Conservation (phyloP, 1,284 basidiomycete genomes). For the Ustilago sp. region DNA sequence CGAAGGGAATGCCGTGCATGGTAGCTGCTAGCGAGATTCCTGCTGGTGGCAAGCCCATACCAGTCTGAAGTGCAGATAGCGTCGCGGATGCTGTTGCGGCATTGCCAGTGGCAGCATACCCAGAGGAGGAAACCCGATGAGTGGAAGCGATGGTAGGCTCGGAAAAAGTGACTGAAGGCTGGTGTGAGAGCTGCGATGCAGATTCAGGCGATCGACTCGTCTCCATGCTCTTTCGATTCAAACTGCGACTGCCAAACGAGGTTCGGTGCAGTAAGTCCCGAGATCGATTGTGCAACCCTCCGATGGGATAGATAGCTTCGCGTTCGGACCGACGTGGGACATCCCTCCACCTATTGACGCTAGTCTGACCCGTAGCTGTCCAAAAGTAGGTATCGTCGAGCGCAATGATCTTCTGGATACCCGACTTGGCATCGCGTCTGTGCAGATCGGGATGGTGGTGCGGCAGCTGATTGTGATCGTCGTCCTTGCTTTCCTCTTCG, state of each 20-base stretch:
- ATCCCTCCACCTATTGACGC: conserved; percentile 83
- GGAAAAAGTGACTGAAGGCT: conserved; percentile 47
- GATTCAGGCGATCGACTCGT: conserved; percentile 34
- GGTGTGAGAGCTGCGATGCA: conserved; percentile 5
- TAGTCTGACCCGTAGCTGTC: conserved; percentile 87
- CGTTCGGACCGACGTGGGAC: conserved; percentile 68
- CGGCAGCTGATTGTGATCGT: conserved; percentile 8
- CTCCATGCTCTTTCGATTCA: conserved; percentile 35
- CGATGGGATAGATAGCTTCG: conserved; percentile 55
- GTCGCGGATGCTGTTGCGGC: conserved; percentile 13
- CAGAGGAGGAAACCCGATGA: conserved; percentile 11
- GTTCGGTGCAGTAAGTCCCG: conserved; percentile 26
- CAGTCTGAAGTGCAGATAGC: conserved; percentile 29
- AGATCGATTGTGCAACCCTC: conserved; percentile 18
- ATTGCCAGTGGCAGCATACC: not conserved
- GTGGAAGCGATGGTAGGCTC: conserved; percentile 20
- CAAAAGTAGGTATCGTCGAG: conserved; percentile 89
- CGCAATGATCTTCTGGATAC: conserved; percentile 84
- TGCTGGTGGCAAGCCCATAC: conserved; percentile 40
- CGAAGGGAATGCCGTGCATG: conserved; percentile 80
- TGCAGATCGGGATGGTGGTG: conserved; percentile 33
- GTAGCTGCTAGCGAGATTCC: conserved; percentile 51
- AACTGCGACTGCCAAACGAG: conserved; percentile 33
- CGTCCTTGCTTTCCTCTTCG: conserved; percentile 7
- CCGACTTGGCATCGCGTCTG: conserved; percentile 72